Conservation (phyloP, 1,284 basidiomycete genomes). For the Moniliophthora roreri region DNA sequence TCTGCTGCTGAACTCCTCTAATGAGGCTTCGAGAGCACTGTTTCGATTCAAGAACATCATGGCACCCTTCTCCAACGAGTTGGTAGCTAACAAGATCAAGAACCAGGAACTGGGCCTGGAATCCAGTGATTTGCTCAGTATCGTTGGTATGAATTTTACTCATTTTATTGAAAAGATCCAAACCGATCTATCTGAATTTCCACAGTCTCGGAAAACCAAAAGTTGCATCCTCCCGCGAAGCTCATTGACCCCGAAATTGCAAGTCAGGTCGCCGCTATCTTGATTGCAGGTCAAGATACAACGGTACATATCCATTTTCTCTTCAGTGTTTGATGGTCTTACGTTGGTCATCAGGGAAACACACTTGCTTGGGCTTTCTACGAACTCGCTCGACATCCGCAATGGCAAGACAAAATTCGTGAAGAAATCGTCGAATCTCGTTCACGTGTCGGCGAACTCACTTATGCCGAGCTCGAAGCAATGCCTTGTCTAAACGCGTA, state of each 20-base stretch:
- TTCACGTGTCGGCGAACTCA: background rate
- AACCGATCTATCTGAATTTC: background rate
- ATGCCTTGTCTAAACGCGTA: slow-evolving; percentile 7
- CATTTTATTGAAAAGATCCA: no score
- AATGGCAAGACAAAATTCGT: slow-evolving; percentile 2
- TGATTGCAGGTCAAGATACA: slow-evolving; percentile 1
- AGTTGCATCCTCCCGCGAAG: background rate
- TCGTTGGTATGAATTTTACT: no score
- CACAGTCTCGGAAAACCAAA: background rate
- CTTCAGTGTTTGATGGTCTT: background rate
- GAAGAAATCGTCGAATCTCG: slow-evolving; percentile 1
- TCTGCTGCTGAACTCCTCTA: no score
- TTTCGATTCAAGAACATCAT: no score
- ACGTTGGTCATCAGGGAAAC: background rate
- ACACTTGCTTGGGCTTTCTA: slow-evolving; percentile 4
- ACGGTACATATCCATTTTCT: background rate
- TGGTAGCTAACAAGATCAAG: no score
- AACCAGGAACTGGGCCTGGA: no score
- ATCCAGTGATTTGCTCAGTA: no score
- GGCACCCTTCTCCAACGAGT: no score
- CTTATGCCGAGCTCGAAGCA: background rate
- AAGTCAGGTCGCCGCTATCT: background rate
- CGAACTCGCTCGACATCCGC: slow-evolving; percentile 2
- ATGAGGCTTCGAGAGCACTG: no score
- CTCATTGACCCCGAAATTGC: background rate